Evolutionary conservation across 2,329 filamentous ascomycete species (phyloP), one percentile per base, ranked within the genome.

Genomic region (Microcyclospora pomicola): DNA sequence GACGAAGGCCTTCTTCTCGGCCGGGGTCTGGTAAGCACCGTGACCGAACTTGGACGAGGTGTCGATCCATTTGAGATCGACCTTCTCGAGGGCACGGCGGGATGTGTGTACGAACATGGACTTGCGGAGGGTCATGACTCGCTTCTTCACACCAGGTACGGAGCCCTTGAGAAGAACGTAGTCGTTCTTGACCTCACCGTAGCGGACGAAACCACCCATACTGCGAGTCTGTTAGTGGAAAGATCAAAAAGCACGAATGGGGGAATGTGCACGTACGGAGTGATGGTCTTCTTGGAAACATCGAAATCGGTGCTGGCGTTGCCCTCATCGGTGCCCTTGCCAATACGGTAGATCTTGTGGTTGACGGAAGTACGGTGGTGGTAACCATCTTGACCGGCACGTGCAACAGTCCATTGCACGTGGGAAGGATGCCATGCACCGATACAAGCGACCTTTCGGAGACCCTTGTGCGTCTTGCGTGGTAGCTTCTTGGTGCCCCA

Each of bases 401-500:
- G 91, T 65, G 88, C 91, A 74, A 98, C 91, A 67, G 91, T 98
- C 91, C 91, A 98, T 76, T 98, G 91, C 70, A 98, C 91, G 85
- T 98, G 91, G 70, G 83, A 86, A 64, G 91, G 91, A 77, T 98
- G 91, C 91, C 91, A 98, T 60, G 91, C 91, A 83, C 91, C 91
- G 69, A 98, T 98, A 94, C 91, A 98, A 64, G 91, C 91, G 59
- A 98, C 88, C 83, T 98, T 98, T 64, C 91, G 82, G 64, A 98
- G 86, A 94, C 91, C 91, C 82, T 98, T 98, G 83, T 98, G 91
- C 48, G 91, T 98, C 86, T 98, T 98, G 66, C 91, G 85, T 58
- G 91, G 91, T 62, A 98, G 85, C 85, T 96, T 98, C 84, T 95
- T 98, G 74, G 91, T 98, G 60, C 91, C 91, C 91, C 91, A 98